Base-by-base conservation (phyloP, 208 protist genomes). In the Trypanosoma theileri region DNA sequence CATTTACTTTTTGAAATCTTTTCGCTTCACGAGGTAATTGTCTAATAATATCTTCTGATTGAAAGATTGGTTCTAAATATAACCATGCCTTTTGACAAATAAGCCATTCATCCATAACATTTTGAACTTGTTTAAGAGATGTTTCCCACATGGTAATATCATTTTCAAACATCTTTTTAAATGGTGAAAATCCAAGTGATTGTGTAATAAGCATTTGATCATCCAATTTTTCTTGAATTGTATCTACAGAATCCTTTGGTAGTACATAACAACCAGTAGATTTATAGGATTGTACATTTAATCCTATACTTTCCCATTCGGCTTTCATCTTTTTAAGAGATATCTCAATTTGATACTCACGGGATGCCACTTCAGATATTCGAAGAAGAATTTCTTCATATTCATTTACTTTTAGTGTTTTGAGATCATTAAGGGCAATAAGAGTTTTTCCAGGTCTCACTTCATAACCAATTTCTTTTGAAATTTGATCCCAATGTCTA, bases 1-100 rank as follows among this genome's bases (percentile, higher is more conserved):
- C 86, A 84, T 98, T 96, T 41, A 98, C 95, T 62, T 84, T 78
- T 71, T 91, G 73, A 66, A 98, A 98, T 42, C 94, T 84, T 81
- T 98, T 98, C 66, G 83, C 84, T 80, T 99, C 96, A 35, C 75
- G 74, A 0, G 97, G 97, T 9, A 99, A 81, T 77, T 99, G 97
- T 26, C 92, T 82, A 44, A 85, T 72, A 61, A 99, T 99, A 71
- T 99, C 97, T 67, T 98, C 95, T 8, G 96, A 98, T 65, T 93
- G 86, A 68, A 99, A 99, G 72, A 99, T 99, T 64, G 97, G 97
- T 71, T 98, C 95, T 17, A 99, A 78, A 70, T 98, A 98, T 42
- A 99, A 83, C 97, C 97, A 99, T 35, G 92, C 85, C 71, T 94
- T 90, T 78, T 99, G 97, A 73, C 92, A 98, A 50, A 77, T 66